These are phyloP conservation scores for Zasmidium angulare DNA, from an alignment of 2,329 filamentous ascomycete genomes.

Conservation along the genomic window DNA sequence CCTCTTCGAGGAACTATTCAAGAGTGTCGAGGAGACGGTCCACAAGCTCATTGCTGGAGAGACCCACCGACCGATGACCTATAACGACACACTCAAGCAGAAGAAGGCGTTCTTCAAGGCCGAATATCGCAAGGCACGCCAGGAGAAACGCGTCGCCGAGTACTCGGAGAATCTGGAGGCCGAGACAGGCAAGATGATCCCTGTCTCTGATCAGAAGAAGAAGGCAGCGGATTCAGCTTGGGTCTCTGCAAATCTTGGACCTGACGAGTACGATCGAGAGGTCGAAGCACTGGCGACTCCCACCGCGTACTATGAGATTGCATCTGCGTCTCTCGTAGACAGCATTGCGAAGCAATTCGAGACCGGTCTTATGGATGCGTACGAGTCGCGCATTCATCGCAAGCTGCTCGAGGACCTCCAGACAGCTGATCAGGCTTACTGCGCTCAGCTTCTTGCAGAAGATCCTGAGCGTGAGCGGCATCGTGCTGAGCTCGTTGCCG, in stretches of 20 bases:
- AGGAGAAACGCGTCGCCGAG: constrained; percentile 25
- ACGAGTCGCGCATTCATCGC: constrained; percentile 9
- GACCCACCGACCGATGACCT: constrained; percentile 37
- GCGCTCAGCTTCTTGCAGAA: constrained; percentile 35
- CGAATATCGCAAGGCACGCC: constrained; percentile 30
- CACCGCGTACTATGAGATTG: constrained; percentile 68
- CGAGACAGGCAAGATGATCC: constrained; percentile 18
- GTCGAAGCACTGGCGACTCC: constrained; percentile 63
- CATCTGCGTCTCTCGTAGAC: constrained; percentile 65
- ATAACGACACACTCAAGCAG: constrained; percentile 24
- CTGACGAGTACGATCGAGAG: constrained; percentile 61
- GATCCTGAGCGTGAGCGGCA: constrained; percentile 33
- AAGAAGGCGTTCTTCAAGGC: constrained; percentile 24
- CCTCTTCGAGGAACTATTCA: constrained; percentile 27
- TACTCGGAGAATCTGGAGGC: constrained; percentile 30
- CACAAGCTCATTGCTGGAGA: constrained; percentile 34
- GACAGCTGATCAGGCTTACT: constrained; percentile 18
- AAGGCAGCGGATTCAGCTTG: constrained; percentile 30
- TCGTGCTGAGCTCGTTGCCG: constrained; percentile 27
- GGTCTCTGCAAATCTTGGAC: constrained; percentile 45
- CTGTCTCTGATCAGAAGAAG: constrained; percentile 29
- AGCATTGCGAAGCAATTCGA: constrained; percentile 34
- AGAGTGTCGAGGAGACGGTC: constrained; percentile 27
- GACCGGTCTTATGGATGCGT: constrained; percentile 19
- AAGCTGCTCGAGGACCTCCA: constrained; percentile 15